Evolutionary conservation across 2,329 filamentous ascomycete genomes (phyloP).

Genomic region (Periconia sp.): DNA sequence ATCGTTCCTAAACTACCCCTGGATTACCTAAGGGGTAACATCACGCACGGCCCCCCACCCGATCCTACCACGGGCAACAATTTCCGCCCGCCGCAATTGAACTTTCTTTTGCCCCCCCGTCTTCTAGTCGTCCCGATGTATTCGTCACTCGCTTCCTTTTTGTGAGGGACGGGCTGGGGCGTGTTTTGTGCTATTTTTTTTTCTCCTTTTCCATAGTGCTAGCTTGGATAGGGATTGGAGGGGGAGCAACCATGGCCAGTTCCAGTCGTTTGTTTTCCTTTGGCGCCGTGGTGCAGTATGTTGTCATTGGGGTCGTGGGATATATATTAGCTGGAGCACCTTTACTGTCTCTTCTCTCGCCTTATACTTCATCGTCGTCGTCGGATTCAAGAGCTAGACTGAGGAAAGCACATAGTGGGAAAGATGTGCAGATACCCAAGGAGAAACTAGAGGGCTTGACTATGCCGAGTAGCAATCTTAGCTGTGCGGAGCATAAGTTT

Average conservation of each 20-base stretch:
- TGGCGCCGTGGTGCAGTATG: conserved; percentile 37
- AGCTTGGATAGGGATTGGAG: conserved; percentile 1
- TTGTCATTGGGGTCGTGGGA: conserved; percentile 31
- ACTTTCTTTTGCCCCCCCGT: no score
- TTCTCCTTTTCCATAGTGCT: background rate
- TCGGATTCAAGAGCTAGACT: conserved; percentile 5
- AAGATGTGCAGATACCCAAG: conserved; percentile 2
- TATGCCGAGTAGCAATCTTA: conserved; percentile 46
- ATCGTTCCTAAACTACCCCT: no score
- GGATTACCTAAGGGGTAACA: no score
- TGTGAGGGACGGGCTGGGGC: no score
- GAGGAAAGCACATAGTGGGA: conserved; percentile 1
- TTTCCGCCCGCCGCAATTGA: no score
- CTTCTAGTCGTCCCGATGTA: no score
- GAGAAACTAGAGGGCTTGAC: conserved; percentile 47
- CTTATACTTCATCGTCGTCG: conserved; percentile 17
- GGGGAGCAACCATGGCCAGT: conserved; percentile 6
- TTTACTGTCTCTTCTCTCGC: conserved; percentile 25
- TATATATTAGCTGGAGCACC: conserved; percentile 47
- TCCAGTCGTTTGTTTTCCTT: conserved; percentile 27
- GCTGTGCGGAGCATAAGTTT: conserved; percentile 48
- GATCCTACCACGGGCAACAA: no score
- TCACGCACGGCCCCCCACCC: no score
- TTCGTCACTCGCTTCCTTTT: no score
- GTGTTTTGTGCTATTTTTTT: background rate